Percentiles rank a stretch among this genome's conserved stretches.
Evolutionary conservation across 345 rosid species (phyloP).

Genomic region (Lumnitzera littorea): DNA sequence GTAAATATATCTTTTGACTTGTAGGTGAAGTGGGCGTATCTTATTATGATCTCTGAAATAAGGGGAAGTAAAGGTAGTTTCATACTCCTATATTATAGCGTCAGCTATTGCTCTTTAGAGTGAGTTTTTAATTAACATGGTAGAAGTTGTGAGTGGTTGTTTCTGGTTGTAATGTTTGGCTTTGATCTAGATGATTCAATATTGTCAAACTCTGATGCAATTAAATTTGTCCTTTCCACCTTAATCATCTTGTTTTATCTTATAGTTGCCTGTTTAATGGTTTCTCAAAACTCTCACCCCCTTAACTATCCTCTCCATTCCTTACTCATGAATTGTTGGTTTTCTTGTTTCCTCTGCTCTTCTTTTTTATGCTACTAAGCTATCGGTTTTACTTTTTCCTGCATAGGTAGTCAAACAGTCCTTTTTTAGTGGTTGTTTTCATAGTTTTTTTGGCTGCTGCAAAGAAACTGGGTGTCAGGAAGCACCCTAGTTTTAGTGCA

Average conservation of each 20-base stretch:
- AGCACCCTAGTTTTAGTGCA: no score
- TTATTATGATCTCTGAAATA: slow-evolving; percentile 97
- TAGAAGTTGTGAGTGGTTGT: neutral
- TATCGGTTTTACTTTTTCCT: no score
- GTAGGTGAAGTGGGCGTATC: slow-evolving; percentile 99
- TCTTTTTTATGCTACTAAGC: no score
- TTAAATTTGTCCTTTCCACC: neutral
- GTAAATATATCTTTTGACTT: slow-evolving; percentile 89
- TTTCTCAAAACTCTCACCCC: no score
- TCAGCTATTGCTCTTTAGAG: slow-evolving; percentile 12
- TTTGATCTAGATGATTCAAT: neutral
- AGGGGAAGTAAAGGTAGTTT: slow-evolving; percentile 98
- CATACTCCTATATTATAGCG: slow-evolving; percentile 34
- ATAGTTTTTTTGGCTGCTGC: no score
- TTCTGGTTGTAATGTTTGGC: slow-evolving; percentile 1
- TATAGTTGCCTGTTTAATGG: no score
- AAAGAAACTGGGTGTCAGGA: no score
- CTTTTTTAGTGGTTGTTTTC: no score
- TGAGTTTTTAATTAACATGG: slow-evolving; percentile 1
- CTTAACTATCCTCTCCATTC: neutral
- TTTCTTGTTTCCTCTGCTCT: no score
- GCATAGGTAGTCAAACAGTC: no score
- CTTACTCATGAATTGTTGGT: no score
- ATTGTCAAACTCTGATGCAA: neutral
- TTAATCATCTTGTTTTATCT: no score